Evolutionary conservation across 345 rosid species (phyloP).

Genomic region (Aegle marmelos): DNA sequence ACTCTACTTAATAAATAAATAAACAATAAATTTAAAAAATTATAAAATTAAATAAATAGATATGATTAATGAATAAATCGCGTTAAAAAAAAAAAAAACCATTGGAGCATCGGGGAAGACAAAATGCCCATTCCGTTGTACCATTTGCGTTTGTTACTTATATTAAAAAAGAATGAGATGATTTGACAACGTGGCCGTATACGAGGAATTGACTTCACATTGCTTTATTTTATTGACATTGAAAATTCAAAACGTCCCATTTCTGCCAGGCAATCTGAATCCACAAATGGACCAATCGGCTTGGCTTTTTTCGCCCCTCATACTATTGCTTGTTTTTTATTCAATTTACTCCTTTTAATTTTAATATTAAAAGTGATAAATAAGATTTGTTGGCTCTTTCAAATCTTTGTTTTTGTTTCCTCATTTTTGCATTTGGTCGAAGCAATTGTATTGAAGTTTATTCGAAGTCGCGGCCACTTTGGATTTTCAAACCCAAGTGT

Average conservation of each 20-base stretch:
- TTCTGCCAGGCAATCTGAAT: background rate
- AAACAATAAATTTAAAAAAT: no score
- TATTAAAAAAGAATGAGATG: background rate
- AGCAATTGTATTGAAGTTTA: background rate
- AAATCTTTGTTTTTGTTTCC: background rate
- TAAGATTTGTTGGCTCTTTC: background rate
- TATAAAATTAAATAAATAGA: no score
- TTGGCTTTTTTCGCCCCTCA: background rate
- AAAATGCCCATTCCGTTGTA: no score
- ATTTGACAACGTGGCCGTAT: background rate
- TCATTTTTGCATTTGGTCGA: background rate
- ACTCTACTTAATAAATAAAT: no score
- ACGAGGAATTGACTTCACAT: no score
- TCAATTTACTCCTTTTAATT: background rate
- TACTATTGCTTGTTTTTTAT: background rate
- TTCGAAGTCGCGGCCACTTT: background rate
- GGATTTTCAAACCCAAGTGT: background rate
- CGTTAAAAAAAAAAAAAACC: no score
- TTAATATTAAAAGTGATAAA: background rate
- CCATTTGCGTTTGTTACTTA: no score
- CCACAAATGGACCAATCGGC: background rate
- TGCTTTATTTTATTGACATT: background rate
- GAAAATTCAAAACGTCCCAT: slow-evolving; percentile 13
- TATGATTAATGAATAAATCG: no score
- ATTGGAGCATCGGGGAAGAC: no score